Evolutionary conservation across 2,329 filamentous ascomycete species (phyloP).

Genomic region (Cladophialophora exuberans): DNA sequence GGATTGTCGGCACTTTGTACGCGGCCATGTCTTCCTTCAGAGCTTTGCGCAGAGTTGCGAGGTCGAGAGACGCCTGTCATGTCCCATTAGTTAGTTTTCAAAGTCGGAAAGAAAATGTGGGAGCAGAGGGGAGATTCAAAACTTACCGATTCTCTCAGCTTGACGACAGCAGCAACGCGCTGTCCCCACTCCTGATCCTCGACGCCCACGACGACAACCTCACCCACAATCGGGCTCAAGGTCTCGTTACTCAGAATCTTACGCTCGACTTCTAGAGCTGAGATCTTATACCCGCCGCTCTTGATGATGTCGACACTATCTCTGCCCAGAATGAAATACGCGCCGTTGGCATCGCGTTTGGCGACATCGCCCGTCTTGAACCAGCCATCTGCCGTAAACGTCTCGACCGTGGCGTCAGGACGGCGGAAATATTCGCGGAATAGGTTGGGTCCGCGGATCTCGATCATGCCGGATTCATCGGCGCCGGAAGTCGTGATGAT

Average conservation of each 20-base stretch:
- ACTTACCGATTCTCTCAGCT: constrained; percentile 23
- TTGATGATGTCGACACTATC: constrained; percentile 96
- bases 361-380: constrained; percentile 98
- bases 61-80: constrained; percentile 15
- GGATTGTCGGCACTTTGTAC: constrained; percentile 92
- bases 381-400: constrained; percentile 67
- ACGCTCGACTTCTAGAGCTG: constrained; percentile 89
- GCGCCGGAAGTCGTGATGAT: constrained; percentile 34
- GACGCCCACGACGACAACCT: constrained; percentile 86
- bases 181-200: constrained; percentile 91
- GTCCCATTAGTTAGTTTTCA: background rate
- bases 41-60: constrained; percentile 45
- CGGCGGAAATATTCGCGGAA: constrained; percentile 44
- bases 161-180: constrained; percentile 83
- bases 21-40: constrained; percentile 71
- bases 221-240: constrained; percentile 59
- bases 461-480: constrained; percentile 48
- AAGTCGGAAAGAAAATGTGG: background rate
- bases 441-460: constrained; percentile 47
- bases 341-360: constrained; percentile 75
- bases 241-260: constrained; percentile 81
- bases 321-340: constrained; percentile 92
- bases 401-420: constrained; percentile 34
- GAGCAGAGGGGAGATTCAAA: no score
- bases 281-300: constrained; percentile 88